phyloP scores from a whole-genome alignment of 176 grass and related monocot genomes.

The Avena sativa region DNA sequence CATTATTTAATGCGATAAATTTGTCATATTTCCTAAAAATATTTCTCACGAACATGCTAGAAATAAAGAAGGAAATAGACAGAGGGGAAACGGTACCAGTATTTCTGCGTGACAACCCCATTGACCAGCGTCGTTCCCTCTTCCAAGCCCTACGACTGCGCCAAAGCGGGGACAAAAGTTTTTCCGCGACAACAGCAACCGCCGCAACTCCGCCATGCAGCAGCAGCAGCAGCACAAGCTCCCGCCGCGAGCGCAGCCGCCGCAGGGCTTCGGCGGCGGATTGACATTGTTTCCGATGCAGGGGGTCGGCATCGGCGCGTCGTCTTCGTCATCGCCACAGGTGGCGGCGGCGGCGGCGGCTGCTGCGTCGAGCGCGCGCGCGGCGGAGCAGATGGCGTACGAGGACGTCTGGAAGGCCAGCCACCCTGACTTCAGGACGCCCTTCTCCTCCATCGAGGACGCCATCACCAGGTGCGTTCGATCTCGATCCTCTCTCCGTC shows the following conservation, averaged over 20 bases:
- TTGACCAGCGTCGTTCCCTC: conserved; percentile 12
- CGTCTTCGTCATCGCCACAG: not conserved
- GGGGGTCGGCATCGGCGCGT: not conserved
- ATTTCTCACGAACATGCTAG: not conserved
- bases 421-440: conserved; percentile 64
- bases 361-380: conserved; percentile 31
- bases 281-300: conserved; percentile 15
- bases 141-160: conserved; percentile 1
- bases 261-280: not conserved
- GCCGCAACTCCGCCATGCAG: conserved; percentile 41
- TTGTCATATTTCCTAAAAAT: not conserved
- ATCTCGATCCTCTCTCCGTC: not conserved
- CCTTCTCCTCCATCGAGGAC: conserved; percentile 73
- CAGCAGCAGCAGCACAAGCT: not conserved
- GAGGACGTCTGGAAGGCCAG: conserved; percentile 64
- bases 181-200: not conserved
- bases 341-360: not conserved
- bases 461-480: conserved; percentile 55
- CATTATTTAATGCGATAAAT: not conserved
- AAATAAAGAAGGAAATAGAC: not conserved
- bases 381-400: conserved; percentile 61
- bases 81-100: not conserved
- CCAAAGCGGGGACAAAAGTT: not conserved
- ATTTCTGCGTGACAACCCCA: conserved; percentile 1
- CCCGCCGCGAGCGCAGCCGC: not conserved